Evolutionary conservation across 2,329 filamentous ascomycete genomes (phyloP).

Genomic region (Magnaporthales sp.): DNA sequence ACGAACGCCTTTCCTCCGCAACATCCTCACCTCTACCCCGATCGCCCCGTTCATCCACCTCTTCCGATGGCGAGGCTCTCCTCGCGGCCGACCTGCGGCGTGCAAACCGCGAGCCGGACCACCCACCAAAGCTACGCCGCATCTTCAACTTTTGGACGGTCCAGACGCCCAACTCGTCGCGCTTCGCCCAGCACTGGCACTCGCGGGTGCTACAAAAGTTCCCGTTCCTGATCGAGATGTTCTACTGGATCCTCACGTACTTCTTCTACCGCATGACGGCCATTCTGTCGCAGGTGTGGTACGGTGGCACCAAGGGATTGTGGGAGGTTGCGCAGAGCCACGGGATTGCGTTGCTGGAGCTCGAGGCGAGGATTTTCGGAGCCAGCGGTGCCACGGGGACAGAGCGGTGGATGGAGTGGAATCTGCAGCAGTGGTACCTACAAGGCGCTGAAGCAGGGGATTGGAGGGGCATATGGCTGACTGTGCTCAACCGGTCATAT

Average conservation of each 20-base stretch:
- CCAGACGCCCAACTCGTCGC: constrained; percentile 45
- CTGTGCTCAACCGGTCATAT: constrained; percentile 38
- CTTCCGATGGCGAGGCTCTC: constrained; percentile 11
- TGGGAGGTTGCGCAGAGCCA: constrained; percentile 36
- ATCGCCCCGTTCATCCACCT: constrained; percentile 12
- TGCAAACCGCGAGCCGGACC: constrained; percentile 5
- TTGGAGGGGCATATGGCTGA: constrained; percentile 24
- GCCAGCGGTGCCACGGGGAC: constrained; percentile 15
- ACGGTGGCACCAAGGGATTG: constrained; percentile 35
- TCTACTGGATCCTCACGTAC: constrained; percentile 62
- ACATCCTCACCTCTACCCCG: constrained; percentile 8
- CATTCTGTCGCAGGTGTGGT: constrained; percentile 38
- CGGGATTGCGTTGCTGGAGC: constrained; percentile 29
- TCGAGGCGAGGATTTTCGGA: constrained; percentile 25
- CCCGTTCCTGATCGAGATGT: constrained; percentile 65
- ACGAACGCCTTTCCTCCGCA: constrained; percentile 5
- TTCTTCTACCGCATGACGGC: constrained; percentile 54
- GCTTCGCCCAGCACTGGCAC: constrained; percentile 48
- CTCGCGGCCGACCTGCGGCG: constrained; percentile 9
- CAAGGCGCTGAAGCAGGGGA: constrained; percentile 27
- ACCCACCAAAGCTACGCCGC: constrained; percentile 19
- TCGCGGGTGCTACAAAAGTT: constrained; percentile 53
- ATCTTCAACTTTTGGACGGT: constrained; percentile 21
- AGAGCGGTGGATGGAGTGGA: constrained; percentile 30
- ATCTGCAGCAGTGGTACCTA: constrained; percentile 34